Evolutionary conservation across 306 rosid genomes (phyloP).

Genomic region (Gleditsia sinensis): DNA sequence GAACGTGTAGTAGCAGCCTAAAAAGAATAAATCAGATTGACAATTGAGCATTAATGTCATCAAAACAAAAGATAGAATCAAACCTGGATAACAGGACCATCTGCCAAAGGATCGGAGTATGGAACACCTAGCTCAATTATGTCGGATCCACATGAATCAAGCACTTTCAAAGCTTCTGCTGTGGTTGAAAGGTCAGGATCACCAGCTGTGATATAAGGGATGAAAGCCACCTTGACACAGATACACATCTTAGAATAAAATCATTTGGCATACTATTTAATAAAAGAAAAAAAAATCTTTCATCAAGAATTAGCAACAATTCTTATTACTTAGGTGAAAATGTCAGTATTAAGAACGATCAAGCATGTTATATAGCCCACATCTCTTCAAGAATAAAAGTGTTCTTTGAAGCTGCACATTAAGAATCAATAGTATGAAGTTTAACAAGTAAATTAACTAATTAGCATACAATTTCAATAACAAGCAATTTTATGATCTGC

Average conservation of each 20-base stretch:
- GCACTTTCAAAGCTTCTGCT: conserved; percentile 83
- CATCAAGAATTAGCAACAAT: background rate
- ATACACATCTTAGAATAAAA: conserved; percentile 26
- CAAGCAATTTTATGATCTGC: background rate
- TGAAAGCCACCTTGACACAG: conserved; percentile 76
- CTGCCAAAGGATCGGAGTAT: conserved; percentile 93
- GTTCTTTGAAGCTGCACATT: background rate
- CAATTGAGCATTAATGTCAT: conserved; percentile 17
- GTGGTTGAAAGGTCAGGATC: conserved; percentile 93
- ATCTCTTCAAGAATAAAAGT: background rate
- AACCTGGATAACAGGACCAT: conserved; percentile 98
- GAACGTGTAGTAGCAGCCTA: conserved; percentile 95
- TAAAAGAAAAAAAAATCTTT: background rate
- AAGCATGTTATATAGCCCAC: background rate
- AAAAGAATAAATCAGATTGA: conserved; percentile 34
- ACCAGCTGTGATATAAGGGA: conserved; percentile 87
- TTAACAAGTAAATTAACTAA: background rate
- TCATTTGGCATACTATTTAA: background rate
- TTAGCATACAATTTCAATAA: background rate
- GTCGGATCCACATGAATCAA: conserved; percentile 81
- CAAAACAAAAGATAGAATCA: background rate
- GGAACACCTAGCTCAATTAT: conserved; percentile 91
- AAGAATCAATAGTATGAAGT: background rate
- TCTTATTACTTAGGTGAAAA: background rate
- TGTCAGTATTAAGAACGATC: background rate